Evolutionary conservation across 768 basidiomycete genomes (phyloP), one percentile per base, ranked within the genome.

Genomic region (Suillus sp.): DNA sequence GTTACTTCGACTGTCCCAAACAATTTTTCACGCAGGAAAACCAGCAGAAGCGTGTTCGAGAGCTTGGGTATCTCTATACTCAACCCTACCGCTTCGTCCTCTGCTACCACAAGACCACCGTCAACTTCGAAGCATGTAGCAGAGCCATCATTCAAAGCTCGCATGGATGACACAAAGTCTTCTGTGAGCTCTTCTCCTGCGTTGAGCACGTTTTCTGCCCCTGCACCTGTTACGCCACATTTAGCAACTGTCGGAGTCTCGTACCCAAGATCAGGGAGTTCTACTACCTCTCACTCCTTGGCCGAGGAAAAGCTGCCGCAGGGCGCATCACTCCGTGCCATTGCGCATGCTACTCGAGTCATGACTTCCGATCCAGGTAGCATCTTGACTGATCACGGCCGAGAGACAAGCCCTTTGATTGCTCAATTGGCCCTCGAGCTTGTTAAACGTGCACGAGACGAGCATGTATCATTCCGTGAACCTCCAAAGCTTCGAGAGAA

Each of bases 341-440:
- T 95, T 61, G 83, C 85, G 20, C 88, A 93, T 61, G 92, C 93
- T 1, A 94, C 90, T 1, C 86, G 93, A 3, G 89, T 94, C n/a
- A 93, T 95, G 92, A 90, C 90, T 0, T 81, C 86, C 2, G 91
- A 91, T 67, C 83, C 92, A 0, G 78, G 83, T 14, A 92, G 91
- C 66, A 85, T 95, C 62, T 82, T 95, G 11, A 82, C 84, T 0
- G 89, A 93, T 72, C 83, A 86, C 62, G 91, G 90, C 0, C 78
- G 73, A 4, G 91, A 90, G 11, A 86, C 88, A 0, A 79, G 83
- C 9, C 77, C 81, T 0, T 77, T 90, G n/a, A 79, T 94, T 42
- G 81, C 83, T 1, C 74, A 75, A 32, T 79, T 92, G 3, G 92
- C 93, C 1, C 78, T 90, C 62, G 83, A 85, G 45, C 83, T 95